These are phyloP conservation scores for Paraphaeosphaeria sporulosa DNA, from an alignment of 2,329 filamentous ascomycete species.

Conservation along the genomic window DNA sequence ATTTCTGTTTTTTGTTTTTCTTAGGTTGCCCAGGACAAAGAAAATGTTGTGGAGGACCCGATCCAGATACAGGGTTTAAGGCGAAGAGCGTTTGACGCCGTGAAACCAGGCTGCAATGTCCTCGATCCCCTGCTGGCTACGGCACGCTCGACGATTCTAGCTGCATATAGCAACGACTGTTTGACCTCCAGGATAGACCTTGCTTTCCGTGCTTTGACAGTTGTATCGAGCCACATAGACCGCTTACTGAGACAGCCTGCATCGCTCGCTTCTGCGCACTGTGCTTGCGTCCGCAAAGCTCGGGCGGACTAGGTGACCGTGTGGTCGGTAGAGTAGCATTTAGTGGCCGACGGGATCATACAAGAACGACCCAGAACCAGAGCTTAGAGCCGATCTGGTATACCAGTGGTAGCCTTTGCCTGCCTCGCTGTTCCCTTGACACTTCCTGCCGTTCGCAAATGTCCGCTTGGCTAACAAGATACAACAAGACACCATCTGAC, in stretches of 20 bases:
- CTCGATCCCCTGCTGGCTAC: constrained; percentile 40
- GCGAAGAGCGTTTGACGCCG: constrained; percentile 43
- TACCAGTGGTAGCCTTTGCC: constrained; percentile 22
- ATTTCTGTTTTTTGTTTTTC: constrained; percentile 20
- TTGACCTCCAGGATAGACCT: constrained; percentile 31
- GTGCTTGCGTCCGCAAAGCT: constrained; percentile 40
- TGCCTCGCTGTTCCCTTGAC: constrained; percentile 10
- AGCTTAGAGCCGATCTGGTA: constrained; percentile 22
- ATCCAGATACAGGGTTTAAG: constrained; percentile 36
- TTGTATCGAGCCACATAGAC: constrained; percentile 30
- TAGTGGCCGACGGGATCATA: constrained; percentile 29
- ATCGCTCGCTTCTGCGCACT: constrained; percentile 35
- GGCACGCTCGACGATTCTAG: constrained; percentile 29
- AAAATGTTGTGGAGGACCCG: constrained; percentile 17
- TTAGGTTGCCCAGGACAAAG: constrained; percentile 22
- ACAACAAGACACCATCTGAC: not conserved
- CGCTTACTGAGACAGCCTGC: constrained; percentile 35
- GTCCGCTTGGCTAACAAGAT: not conserved
- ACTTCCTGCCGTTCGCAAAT: constrained; percentile 1
- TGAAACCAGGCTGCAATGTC: constrained; percentile 42
- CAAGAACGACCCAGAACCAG: constrained; percentile 23
- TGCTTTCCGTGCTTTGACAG: constrained; percentile 21
- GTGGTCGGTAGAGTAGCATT: constrained; percentile 32
- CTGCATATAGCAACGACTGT: constrained; percentile 26
- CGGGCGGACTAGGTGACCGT: constrained; percentile 41